phyloP scores from a whole-genome alignment of 2,329 filamentous ascomycete genomes.

The Claviceps sorghi region DNA sequence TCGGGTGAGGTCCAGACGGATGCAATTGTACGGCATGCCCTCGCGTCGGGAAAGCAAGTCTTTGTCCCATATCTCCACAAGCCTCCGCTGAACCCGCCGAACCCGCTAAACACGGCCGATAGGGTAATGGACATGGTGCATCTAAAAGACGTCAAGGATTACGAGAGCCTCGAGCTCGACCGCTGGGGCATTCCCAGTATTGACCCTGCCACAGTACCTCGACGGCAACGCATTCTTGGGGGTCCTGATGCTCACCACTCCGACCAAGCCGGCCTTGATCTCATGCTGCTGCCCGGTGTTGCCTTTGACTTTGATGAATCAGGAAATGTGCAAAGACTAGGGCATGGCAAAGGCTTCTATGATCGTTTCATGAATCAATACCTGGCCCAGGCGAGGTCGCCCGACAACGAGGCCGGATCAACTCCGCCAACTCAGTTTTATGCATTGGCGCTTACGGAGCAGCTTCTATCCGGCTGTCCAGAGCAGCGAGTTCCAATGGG shows the following conservation, averaged over 20 bases:
- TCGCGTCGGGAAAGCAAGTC: conserved; percentile 64
- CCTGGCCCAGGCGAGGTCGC: conserved; percentile 26
- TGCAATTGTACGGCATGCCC: conserved; percentile 65
- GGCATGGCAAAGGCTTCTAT: conserved; percentile 95
- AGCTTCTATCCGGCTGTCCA: conserved; percentile 49
- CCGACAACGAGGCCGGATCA: conserved; percentile 18
- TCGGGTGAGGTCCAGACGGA: conserved; percentile 72
- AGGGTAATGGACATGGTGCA: conserved; percentile 91
- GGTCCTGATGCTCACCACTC: conserved; percentile 33
- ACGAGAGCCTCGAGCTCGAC: conserved; percentile 60
- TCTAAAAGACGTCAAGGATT: conserved; percentile 59
- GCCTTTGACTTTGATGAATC: conserved; percentile 59
- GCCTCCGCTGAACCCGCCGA: conserved; percentile 27
- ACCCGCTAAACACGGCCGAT: conserved; percentile 37
- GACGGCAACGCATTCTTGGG: conserved; percentile 60
- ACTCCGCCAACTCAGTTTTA: conserved; percentile 44
- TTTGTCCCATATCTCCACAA: conserved; percentile 83
- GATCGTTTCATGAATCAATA: conserved; percentile 81
- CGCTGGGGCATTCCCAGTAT: conserved; percentile 93
- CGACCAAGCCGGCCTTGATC: conserved; percentile 46
- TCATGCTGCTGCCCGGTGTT: conserved; percentile 85
- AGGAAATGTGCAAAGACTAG: conserved; percentile 55
- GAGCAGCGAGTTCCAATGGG: conserved; percentile 58
- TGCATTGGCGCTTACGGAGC: conserved; percentile 74
- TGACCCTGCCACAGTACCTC: conserved; percentile 45